A percentile compares a stretch with the other conserved stretches of the same genome.
These are phyloP conservation scores for Fusarium lyarnte DNA, from an alignment of 2,329 filamentous ascomycete species.

Conservation along the genomic window DNA sequence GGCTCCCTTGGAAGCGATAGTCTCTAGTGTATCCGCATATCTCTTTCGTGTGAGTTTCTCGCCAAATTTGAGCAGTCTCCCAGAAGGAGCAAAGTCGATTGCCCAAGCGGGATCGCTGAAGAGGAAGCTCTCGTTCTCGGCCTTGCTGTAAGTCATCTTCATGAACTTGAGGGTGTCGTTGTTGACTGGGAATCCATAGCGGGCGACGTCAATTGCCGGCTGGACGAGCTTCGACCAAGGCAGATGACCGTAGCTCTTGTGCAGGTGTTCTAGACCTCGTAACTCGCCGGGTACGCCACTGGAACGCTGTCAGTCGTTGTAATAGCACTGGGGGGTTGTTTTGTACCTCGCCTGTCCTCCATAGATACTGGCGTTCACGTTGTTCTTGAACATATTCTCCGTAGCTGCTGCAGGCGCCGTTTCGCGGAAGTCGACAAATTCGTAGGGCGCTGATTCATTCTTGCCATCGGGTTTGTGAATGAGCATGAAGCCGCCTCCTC, in stretches of 20 bases:
- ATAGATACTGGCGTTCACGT: constrained; percentile 69
- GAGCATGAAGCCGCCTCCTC: constrained; percentile 82
- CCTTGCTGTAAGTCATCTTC: constrained; percentile 56
- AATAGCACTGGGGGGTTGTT: background rate
- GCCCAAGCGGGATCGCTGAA: constrained; percentile 79
- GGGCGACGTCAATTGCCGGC: constrained; percentile 77
- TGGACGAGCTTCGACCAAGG: constrained; percentile 73
- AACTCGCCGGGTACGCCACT: constrained; percentile 76
- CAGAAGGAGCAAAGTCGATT: constrained; percentile 83
- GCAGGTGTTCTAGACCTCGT: constrained; percentile 77
- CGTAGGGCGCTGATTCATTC: constrained; percentile 60
- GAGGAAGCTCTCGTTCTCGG: constrained; percentile 64
- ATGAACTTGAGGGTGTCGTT: constrained; percentile 79
- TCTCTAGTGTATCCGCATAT: constrained; percentile 78
- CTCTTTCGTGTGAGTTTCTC: constrained; percentile 79
- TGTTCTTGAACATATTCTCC: constrained; percentile 82
- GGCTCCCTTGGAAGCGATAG: constrained; percentile 71
- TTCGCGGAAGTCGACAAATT: constrained; percentile 87
- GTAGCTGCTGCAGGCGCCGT: constrained; percentile 81
- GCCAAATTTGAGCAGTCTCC: constrained; percentile 70
- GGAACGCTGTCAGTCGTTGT: fast-evolving
- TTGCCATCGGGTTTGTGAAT: constrained; percentile 69
- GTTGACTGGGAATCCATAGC: constrained; percentile 76
- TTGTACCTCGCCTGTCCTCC: constrained; percentile 77
- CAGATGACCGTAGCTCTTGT: constrained; percentile 71